Evolutionary conservation across 78 protist genomes (phyloP), one percentile per base, ranked within the genome.

Genomic region (Monocercomonoides exilis): DNA sequence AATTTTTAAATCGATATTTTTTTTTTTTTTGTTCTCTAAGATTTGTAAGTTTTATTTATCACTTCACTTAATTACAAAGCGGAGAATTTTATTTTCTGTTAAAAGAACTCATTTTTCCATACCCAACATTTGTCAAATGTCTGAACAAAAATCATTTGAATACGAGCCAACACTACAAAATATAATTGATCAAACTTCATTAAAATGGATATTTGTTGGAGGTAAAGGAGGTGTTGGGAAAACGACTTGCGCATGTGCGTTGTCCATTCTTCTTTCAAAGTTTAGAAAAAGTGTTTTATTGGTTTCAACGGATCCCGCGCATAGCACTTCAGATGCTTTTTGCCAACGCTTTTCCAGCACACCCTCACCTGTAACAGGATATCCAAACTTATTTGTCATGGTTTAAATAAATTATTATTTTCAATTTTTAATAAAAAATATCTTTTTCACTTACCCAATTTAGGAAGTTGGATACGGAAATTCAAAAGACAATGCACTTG

Each of bases 121-220:
- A n/a, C n/a, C n/a, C n/a, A n/a, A n/a, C n/a, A n/a, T n/a, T n/a
- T n/a, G n/a, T n/a, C n/a, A n/a, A n/a, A n/a, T n/a, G n/a, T n/a
- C n/a, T n/a, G n/a, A n/a, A n/a, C n/a, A n/a, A n/a, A n/a, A n/a
- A n/a, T n/a, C n/a, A n/a, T n/a, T n/a, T n/a, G 70, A 54, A 21
- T 54, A 54, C 21, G 38, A 11, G 35, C 87, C 90, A 32, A 84
- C 85, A 21, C 45, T 88, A 0, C 79, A 45, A 41, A 88, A 88
- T 81, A 2, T 88, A 35, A 3, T 92, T 1, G 91, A 77, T 1
- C 4, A 46, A 41, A 3, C 5, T 21, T 38, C 89, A 3, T 92
- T 94, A 32, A 43, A 64, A 77, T 96, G 97, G 98, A 88, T 98
- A n/a, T 96, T 97, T 46, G 98, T 98, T 3, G 99, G 99, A 41